Evolutionary conservation across 2,329 filamentous ascomycete species (phyloP), one percentile per base, ranked within the genome.

Genomic region (Aciculosporium take): DNA sequence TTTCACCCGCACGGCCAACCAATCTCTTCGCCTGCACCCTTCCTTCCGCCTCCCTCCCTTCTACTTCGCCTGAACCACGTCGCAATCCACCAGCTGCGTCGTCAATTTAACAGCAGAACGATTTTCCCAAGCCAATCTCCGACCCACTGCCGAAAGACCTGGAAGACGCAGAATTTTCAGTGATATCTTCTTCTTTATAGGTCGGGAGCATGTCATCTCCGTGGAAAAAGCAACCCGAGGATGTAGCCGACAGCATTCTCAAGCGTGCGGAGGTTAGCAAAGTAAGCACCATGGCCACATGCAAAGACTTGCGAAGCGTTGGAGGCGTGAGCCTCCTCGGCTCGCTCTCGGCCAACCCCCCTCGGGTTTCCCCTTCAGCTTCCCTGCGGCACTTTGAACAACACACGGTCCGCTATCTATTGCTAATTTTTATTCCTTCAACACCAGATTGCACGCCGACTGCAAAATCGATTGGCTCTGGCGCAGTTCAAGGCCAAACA

Each of bases 401-500:
- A n/a, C n/a, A n/a, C n/a, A n/a, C n/a, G n/a, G 17, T 33, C 18
- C 25, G 12, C 21, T 12, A 28, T 21, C 9, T 3, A 10, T 31
- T 18, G 13, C 40, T 41, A 30, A 41, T 20, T 6, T 17, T 34
- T 18, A 7, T 34, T 36, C 18, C 7, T 18, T 10, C n/a, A 24
- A n/a, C 10, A 20, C 13, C 37, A 96, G 91, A 94, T 98, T 68
- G 91, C 88, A 53, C 75, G 89, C 59, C 84, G 83, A 56, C 71
- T 98, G 42, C 87, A 96, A 66, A 87, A 94, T 67, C 85, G 89
- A 48, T 78, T 98, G 45, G 89, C 91, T 45, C 77, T 96, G 49
- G 91, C 91, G 58, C 91, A 93, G 63, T 91, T 95, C 74, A 96
- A 96, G 67, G 87, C 91, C 51, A 87, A 93, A 64, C 83, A 94